phyloP scores from a whole-genome alignment of 1,284 basidiomycete genomes.

The Sanghuangporus baumii region DNA sequence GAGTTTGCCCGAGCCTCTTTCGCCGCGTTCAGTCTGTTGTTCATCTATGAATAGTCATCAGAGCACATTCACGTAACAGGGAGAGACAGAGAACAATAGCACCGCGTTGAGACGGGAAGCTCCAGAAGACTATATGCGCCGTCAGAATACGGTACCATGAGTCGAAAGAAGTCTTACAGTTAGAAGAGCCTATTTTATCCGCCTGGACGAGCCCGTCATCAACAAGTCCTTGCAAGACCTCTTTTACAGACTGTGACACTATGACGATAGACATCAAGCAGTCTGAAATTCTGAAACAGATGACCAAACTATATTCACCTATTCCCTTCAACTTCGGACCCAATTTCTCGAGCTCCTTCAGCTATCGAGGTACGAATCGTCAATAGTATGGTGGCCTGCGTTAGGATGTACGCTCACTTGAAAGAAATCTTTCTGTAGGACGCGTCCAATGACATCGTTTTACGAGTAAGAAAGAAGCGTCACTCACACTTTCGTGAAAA shows the following conservation, averaged over 20 bases:
- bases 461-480: not conserved
- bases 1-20: slow-evolving; percentile 43
- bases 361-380: slow-evolving; percentile 30
- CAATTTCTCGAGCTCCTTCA: slow-evolving; percentile 86
- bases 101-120: slow-evolving; percentile 83
- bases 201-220: slow-evolving; percentile 77
- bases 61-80: not conserved
- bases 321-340: slow-evolving; percentile 84
- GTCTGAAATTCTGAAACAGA: not conserved
- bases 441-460: not conserved
- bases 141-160: not conserved
- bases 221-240: slow-evolving; percentile 78
- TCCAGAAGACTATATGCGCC: slow-evolving; percentile 73
- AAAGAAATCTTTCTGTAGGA: slow-evolving; percentile 74
- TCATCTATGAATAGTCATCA: slow-evolving; percentile 39
- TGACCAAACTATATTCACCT: slow-evolving; percentile 38
- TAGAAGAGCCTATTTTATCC: slow-evolving; percentile 89
- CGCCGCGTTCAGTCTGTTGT: slow-evolving; percentile 51
- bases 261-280: not conserved
- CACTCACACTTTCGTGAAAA: slow-evolving; percentile 78
- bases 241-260: slow-evolving; percentile 87
- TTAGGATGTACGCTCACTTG: slow-evolving; percentile 39
- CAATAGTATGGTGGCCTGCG: not conserved
- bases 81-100: slow-evolving; percentile 47
- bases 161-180: slow-evolving; percentile 50